phyloP scores from a whole-genome alignment of 2,329 filamentous ascomycete species.

The Plectosphaerella plurivora region DNA sequence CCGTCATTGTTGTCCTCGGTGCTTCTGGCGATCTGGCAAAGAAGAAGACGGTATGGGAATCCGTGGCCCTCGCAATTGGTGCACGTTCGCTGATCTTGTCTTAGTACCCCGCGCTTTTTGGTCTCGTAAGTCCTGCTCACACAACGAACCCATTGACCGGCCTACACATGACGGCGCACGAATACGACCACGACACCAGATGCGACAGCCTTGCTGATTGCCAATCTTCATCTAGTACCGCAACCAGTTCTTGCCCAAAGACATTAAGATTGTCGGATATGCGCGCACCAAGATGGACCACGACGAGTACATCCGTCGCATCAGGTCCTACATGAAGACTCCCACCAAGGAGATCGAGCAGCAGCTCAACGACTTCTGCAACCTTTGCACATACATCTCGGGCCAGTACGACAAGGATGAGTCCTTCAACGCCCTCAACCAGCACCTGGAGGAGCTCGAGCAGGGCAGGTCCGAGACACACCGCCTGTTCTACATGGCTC shows the following conservation, averaged over 20 bases:
- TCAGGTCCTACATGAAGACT: constrained; percentile 98
- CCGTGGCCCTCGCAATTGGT: constrained; percentile 3
- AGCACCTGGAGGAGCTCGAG: constrained; percentile 83
- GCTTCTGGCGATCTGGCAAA: constrained; percentile 97
- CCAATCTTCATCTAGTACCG: constrained; percentile 62
- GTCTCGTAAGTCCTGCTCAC: constrained; percentile 68
- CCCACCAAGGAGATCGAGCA: constrained; percentile 96
- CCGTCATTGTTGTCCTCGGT: constrained; percentile 90
- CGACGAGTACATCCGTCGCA: constrained; percentile 86
- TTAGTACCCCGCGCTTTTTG: constrained; percentile 94
- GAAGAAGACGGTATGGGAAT: constrained; percentile 83
- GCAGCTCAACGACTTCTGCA: constrained; percentile 85
- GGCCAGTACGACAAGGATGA: constrained; percentile 98
- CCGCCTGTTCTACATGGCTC: constrained; percentile 98
- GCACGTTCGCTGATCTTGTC: constrained; percentile 20
- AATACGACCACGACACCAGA: background rate
- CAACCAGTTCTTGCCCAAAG: constrained; percentile 97
- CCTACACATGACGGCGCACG: background rate
- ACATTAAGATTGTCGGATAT: constrained; percentile 97
- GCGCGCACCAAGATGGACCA: constrained; percentile 99
- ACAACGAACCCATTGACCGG: background rate
- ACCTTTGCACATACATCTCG: constrained; percentile 87
- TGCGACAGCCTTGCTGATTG: background rate
- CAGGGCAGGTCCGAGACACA: constrained; percentile 77
- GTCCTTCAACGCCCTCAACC: constrained; percentile 79